Conservation (phyloP, 495 filamentous ascomycete species). For the Penicillium samsonianum region DNA sequence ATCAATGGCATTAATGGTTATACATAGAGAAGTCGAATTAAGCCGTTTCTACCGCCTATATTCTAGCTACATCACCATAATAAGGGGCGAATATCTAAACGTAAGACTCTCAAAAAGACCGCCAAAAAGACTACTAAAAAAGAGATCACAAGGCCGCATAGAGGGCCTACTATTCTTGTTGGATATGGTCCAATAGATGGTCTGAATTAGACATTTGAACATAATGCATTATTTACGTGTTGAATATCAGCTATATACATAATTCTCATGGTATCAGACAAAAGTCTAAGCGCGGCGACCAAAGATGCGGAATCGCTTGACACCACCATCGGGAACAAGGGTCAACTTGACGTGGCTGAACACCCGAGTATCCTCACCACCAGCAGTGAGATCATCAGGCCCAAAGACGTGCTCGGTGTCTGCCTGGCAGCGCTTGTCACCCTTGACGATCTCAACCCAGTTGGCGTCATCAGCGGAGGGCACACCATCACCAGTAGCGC, state of each 20-base stretch:
- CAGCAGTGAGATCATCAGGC: slow-evolving; percentile 24
- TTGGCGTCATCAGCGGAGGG: slow-evolving; percentile 60
- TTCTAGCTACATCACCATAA: no score
- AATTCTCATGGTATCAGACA: neutral
- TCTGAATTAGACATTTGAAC: neutral
- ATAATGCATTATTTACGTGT: slow-evolving; percentile 9
- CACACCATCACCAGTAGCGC: slow-evolving; percentile 44
- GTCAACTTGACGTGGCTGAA: slow-evolving; percentile 85
- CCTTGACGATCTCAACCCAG: slow-evolving; percentile 69
- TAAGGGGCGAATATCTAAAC: no score
- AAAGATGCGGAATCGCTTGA: slow-evolving; percentile 82
- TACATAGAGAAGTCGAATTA: no score
- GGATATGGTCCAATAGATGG: neutral
- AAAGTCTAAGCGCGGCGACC: slow-evolving; percentile 56
- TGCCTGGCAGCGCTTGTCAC: slow-evolving; percentile 66
- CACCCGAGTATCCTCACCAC: slow-evolving; percentile 47
- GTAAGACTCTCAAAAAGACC: no score
- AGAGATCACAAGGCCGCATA: no score
- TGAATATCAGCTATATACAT: slow-evolving; percentile 15
- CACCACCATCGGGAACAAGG: slow-evolving; percentile 89
- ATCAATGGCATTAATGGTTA: no score
- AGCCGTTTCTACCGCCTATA: no score
- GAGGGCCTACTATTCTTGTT: no score
- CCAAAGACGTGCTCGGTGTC: slow-evolving; percentile 80
- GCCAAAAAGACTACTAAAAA: no score